Percentiles rank a stretch among this genome's conserved stretches.
Conservation (phyloP, 208 protist genomes). For the Angomonas deanei region DNA sequence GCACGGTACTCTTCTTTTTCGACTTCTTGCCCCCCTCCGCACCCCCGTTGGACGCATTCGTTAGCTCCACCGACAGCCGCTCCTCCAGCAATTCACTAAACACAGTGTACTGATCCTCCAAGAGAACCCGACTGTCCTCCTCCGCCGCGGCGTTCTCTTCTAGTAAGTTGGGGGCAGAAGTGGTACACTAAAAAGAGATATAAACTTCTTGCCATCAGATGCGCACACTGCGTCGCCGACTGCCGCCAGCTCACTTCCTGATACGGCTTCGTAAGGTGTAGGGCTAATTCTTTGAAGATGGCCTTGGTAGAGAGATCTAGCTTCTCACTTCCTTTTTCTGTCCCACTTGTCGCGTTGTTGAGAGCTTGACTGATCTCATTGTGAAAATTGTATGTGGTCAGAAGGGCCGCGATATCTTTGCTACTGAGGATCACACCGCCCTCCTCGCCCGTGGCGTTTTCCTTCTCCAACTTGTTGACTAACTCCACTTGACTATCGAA, state of each 20-base stretch:
- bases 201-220: conserved; percentile 52
- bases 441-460: not conserved
- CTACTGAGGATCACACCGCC: not conserved
- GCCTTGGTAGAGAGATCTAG: not conserved
- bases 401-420: not conserved
- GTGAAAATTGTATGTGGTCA: not conserved
- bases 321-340: not conserved
- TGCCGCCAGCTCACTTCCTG: conserved; percentile 56
- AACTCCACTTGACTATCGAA: not conserved
- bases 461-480: not conserved
- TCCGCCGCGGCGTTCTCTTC: conserved; percentile 10
- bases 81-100: not conserved
- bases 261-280: conserved; percentile 29
- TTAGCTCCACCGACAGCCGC: not conserved
- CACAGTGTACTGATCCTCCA: not conserved
- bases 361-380: not conserved
- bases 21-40: not conserved
- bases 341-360: not conserved
- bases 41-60: not conserved
- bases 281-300: not conserved
- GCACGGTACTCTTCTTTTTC: not conserved
- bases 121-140: not conserved
- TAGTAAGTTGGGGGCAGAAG: conserved; percentile 44
- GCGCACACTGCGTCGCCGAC: conserved; percentile 35
- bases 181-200: conserved; percentile 39